A percentile compares a stretch with the other conserved stretches of the same genome.
Conservation (phyloP, 306 rosid species). For the Dicorynia guianensis region DNA sequence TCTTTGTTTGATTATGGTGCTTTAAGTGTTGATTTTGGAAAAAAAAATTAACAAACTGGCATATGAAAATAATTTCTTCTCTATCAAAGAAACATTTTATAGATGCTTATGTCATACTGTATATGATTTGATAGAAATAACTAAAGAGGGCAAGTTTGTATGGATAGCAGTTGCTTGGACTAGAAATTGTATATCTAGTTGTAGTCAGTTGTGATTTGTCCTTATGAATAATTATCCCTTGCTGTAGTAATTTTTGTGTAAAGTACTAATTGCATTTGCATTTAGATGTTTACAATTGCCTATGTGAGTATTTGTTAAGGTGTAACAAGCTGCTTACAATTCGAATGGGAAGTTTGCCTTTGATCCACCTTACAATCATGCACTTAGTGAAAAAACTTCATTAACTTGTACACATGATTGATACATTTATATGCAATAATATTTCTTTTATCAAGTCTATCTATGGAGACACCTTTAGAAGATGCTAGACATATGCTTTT, state of each 20-base stretch:
- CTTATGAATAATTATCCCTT: conserved; percentile 39
- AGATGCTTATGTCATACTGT: too few species aligned
- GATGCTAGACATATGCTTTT: not conserved
- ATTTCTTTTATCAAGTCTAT: not conserved
- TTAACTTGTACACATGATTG: not conserved
- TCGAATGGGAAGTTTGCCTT: not conserved
- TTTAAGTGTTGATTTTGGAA: too few species aligned
- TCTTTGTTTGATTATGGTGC: too few species aligned
- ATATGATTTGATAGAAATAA: too few species aligned
- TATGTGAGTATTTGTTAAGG: conserved; percentile 15
- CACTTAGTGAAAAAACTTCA: not conserved
- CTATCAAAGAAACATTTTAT: too few species aligned
- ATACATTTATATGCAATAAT: not conserved
- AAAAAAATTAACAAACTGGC: too few species aligned
- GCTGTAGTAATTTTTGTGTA: conserved; percentile 42
- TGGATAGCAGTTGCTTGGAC: conserved; percentile 28
- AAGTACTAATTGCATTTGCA: conserved; percentile 34
- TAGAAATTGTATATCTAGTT: conserved; percentile 50
- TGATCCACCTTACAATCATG: not conserved
- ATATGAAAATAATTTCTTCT: too few species aligned
- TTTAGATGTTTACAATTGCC: conserved; percentile 41
- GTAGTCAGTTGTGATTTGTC: conserved; percentile 30
- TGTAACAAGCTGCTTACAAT: not conserved
- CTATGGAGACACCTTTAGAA: not conserved
- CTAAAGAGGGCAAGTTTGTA: conserved; percentile 32